Base-by-base conservation (phyloP, 75 land plant genomes). In the Pseudotsuga menziesii region DNA sequence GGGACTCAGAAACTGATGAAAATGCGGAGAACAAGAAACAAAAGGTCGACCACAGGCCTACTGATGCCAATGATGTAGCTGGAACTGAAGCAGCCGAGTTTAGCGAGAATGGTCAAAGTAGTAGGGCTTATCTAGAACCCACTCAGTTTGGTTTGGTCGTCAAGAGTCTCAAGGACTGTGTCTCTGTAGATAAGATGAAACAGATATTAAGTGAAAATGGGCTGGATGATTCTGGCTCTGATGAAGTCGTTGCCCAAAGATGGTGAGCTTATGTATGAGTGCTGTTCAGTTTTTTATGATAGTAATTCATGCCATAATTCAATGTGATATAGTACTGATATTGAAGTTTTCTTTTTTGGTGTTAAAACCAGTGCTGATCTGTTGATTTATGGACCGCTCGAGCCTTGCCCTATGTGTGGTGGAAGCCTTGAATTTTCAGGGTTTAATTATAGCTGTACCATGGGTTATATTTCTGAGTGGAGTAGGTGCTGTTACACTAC, bases 381-480 rank as follows among this genome's bases (percentile, higher is more conserved):
- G 76, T 32, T 93, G 76, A 86, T 93, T 32, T 90, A 75, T 79
- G 93, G 95, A 60, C 84, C 89, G 14, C 20, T 88, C 12, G 84
- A 80, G 39, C 72, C 56, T 22, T 93, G 95, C 73, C 88, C 85
- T n/a, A 44, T 82, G 22, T 92, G 95, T 75, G 76, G 58, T 22
- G 82, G 88, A 1, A 32, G 15, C 6, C 59, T 93, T 73, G 87
- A 83, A 55, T 88, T 15, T 80, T 74, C 75, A 4, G 88, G 84
- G 14, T 77, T 54, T 4, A 56, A 64, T 13, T 93, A 90, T 76
- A 27, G 35, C 3, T 93, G 95, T 76, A 12, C 54, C 13, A 64
- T 19, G 41, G 91, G 91, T 17, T 52, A 36, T 13, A 84, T 82
- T 54, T 91, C 91, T 27, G 95, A 93, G 77, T 93, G 95, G 95